Evolutionary conservation across 2,329 filamentous ascomycete genomes (phyloP), one percentile per base, ranked within the genome.

Genomic region (Dryadomyces quercus-mongolicae): DNA sequence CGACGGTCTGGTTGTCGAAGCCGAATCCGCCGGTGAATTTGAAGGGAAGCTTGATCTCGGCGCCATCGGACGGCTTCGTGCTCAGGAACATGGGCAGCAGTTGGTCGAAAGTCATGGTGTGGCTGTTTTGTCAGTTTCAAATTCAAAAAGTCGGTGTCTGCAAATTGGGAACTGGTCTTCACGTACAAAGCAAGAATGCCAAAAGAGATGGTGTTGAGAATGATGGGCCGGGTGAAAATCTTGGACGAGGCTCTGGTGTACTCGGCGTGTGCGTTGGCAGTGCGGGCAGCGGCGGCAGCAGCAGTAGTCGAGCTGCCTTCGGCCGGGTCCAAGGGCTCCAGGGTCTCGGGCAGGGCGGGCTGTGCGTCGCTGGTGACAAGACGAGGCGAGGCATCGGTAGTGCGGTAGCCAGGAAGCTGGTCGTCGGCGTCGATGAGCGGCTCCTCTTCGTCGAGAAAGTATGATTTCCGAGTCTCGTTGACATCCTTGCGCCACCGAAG

Each of bases 31-130:
- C 88, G 3, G 82, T 82, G 62, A 98, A 97, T 62, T 86, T 85
- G 74, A 98, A 93, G 0, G 92, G 92, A 94, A 40, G 36, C 36
- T 40, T 40, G 36, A 40, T 16, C 36, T 40, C 36, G 36, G 36
- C 15, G 66, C 72, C 61, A 16, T 69, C 67, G 1, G 75, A 76
- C 10, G 71, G 67, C 16, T 70, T 70, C 47, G 88, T 88, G 67
- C 87, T 92, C 64, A 98, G 81, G 61, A 98, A 89, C 2, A 96
- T 87, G 0, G 93, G 92, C 62, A 97, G 84, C 50, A 97, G 78
- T 64, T 95, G 88, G 69, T 98, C 93, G 62, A 95, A 93, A 0
- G 91, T 94, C 70, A 98, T 96, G 13, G 92, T 96, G 71, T 97
- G 92, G 72, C 91, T 95, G 46, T 3, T 7, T 8, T 25, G 48